A percentile compares a stretch with the other conserved stretches of the same genome.
Evolutionary conservation across 1,284 basidiomycete genomes (phyloP).

Genomic region (Sporisorium scitamineum): DNA sequence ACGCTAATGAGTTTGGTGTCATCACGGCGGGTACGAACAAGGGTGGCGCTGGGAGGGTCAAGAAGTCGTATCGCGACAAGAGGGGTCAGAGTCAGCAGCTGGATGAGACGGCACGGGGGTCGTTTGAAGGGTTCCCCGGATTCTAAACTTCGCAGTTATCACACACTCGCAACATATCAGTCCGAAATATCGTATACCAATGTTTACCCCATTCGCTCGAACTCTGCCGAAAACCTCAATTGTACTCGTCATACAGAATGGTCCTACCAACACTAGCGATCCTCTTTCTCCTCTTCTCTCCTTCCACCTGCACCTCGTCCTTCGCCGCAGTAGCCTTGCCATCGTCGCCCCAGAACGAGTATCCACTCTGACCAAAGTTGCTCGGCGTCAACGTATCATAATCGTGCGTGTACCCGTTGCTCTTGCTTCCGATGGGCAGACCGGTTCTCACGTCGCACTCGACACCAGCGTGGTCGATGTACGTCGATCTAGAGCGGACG

Average conservation of each 20-base stretch:
- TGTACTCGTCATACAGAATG: slow-evolving; percentile 53
- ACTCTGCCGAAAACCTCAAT: slow-evolving; percentile 6
- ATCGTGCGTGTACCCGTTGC: slow-evolving; percentile 48
- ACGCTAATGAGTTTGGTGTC: slow-evolving; percentile 40
- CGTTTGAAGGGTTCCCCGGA: slow-evolving; percentile 42
- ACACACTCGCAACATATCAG: slow-evolving; percentile 1
- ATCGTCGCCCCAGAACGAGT: slow-evolving; percentile 50
- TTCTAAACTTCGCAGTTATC: slow-evolving; percentile 7
- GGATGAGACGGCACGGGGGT: slow-evolving; percentile 4
- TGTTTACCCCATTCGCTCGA: neutral
- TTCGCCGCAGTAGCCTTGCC: slow-evolving; percentile 4
- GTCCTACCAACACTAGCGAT: slow-evolving; percentile 48
- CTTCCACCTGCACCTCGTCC: slow-evolving; percentile 1
- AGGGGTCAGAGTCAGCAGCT: slow-evolving; percentile 4
- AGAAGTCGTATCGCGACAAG: slow-evolving; percentile 42
- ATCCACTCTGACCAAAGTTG: slow-evolving; percentile 42
- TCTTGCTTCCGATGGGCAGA: slow-evolving; percentile 58
- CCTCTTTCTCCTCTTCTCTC: slow-evolving; percentile 20
- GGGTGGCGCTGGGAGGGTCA: slow-evolving; percentile 33
- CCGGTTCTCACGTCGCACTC: slow-evolving; percentile 67
- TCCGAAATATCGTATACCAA: neutral
- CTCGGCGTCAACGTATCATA: slow-evolving; percentile 12
- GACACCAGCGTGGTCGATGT: slow-evolving; percentile 64
- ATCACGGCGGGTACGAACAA: slow-evolving; percentile 34
- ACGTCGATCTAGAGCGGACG: slow-evolving; percentile 48